Evolutionary conservation across 371 early-diverging fungal species (phyloP).

Genomic region (Apophysomyces trapeziformis): DNA sequence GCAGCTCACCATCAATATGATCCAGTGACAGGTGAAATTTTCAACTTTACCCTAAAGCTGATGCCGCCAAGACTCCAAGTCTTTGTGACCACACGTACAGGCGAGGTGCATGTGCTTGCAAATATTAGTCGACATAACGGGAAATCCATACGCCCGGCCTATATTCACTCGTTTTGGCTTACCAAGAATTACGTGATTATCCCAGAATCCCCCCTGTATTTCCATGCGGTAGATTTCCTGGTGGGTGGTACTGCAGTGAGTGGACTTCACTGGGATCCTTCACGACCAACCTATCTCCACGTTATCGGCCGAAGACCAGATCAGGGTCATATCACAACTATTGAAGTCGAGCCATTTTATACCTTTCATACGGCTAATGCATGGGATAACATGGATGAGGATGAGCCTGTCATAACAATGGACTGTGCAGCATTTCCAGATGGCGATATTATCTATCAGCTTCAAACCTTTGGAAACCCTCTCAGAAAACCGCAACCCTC

Average conservation of each 20-base stretch:
- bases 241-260: constrained; percentile 44
- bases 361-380: constrained; percentile 62
- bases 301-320: constrained; percentile 44
- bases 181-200: constrained; percentile 63
- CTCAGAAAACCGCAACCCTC: neutral
- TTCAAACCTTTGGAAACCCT: constrained; percentile 34
- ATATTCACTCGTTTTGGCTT: constrained; percentile 46
- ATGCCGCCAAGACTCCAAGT: constrained; percentile 18
- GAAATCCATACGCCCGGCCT: constrained; percentile 27
- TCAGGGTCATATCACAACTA: constrained; percentile 50
- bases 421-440: constrained; percentile 35
- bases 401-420: constrained; percentile 29
- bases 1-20: constrained; percentile 65
- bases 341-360: constrained; percentile 50
- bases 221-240: constrained; percentile 47
- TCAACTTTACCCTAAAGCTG: constrained; percentile 37
- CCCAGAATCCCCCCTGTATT: constrained; percentile 52
- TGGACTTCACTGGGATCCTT: constrained; percentile 43
- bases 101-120: neutral
- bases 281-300: constrained; percentile 48
- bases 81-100: constrained; percentile 29
- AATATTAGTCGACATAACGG: constrained; percentile 29
- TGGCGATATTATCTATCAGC: constrained; percentile 40
- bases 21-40: constrained; percentile 51
- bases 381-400: constrained; percentile 42